Evolutionary conservation across 305 asterid species (phyloP), one percentile per base, ranked within the genome.

Genomic region (Caryopteris hybrid): DNA sequence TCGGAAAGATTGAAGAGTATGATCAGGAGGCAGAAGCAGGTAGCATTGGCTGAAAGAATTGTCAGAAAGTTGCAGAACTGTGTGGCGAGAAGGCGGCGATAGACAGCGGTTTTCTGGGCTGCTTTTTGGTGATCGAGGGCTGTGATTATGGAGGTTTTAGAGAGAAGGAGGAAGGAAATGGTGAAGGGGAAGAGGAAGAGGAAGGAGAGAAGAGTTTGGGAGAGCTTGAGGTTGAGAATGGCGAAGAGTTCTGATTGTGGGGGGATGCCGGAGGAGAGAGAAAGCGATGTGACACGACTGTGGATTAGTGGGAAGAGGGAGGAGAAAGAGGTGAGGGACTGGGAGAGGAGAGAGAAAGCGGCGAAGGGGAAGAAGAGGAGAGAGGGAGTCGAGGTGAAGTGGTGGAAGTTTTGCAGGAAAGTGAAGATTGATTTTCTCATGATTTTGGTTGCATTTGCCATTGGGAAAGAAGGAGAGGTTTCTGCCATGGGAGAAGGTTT

Each of bases 191-290:
- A 59, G 36, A 80, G 71, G 64, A 89, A 66, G 54, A 83, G 58
- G 21, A 77, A 85, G 1, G 88, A 74, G 53, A 84, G 64, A 11
- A 83, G 64, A 38, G 97, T 84, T 56, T 88, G 92, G 33, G 97
- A 78, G 76, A 93, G 88, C 64, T 81, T 90, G 23, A 85, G 79
- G 17, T 69, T 78, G 70, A 93, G 82, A n/a, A 88, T 41, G 14
- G 74, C 22, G 70, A 84, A 85, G 45, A 90, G 77, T 13, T 77
- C 80, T 4, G 90, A 83, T 0, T 89, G 79, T 2, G 79, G 75
- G 13, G 92, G 86, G 68, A 89, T 77, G 10, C 95, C 95, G 7
- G 88, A 83, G 5, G 91, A 86, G 5, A 81, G 80, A 52, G 86
- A 85, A 17, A 88, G 71, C 2, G 87, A 52, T 6, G 64, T 69